Evolutionary conservation across 495 filamentous ascomycete genomes (phyloP), one percentile per base, ranked within the genome.

Genomic region (Aspergillus bridgeri): DNA sequence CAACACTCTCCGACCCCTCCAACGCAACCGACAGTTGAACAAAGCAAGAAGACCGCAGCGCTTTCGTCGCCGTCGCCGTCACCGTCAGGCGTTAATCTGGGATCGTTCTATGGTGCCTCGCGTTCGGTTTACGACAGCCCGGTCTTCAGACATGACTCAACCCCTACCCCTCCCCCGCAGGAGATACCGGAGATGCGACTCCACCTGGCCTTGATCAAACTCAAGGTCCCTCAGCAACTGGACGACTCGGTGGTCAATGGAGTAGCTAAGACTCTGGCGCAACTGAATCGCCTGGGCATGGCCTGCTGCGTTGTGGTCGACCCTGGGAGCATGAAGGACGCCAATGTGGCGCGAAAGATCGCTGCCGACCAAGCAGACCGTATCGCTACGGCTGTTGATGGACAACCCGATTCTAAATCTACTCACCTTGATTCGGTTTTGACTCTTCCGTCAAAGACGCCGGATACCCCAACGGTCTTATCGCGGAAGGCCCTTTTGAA

Each of bases 131-230:
- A 82, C 59, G 74, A 86, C 23, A 86, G 76, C 56, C 86, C 87
- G 0, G 78, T 84, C 9, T 89, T 89, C 65, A 75, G 76, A 4
- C 83, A 83, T 49, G 65, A 78, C 42, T 70, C 72, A 20, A 73
- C 64, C 24, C 73, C 67, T 57, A 77, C 58, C 47, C 71, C 50
- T 54, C 70, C 51, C 59, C 50, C 65, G 20, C 64, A 65, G 27
- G 71, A 73, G 17, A 43, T 63, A 60, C 52, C 60, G 0, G 66
- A 75, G 51, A 62, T 72, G 48, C 79, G 81, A 29, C 71, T 92
- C 21, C 91, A 97, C 69, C 75, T 96, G 29, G 92, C 94, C 11
- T 69, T 99, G 56, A 85, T 99, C 52, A 96, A 96, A 67, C 79
- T 98, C 46, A 83, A 87, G 42, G 81, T 80, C 22, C 88, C 89